Evolutionary conservation across 352 stramenopile species (phyloP), one percentile per base, ranked within the genome.

Genomic region (Pythium periplocum): DNA sequence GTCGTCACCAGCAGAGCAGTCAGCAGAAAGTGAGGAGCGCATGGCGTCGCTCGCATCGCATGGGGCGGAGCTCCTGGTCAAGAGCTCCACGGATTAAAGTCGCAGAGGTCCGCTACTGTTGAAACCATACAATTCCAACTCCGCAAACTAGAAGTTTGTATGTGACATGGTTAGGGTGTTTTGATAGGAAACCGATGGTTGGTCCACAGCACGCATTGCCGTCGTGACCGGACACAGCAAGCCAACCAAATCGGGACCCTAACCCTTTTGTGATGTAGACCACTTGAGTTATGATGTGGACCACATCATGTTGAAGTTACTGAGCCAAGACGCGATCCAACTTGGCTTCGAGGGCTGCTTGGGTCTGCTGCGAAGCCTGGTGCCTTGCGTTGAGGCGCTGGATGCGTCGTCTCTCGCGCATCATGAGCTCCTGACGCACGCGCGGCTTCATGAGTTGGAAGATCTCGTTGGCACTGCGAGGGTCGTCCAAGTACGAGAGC

Each of bases 1-100:
- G 76, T 83, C 76, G 76, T 91, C 82, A 65, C 67, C 72, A 83
- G 80, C 83, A 93, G 85, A 95, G 83, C 85, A 95, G 77, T 95
- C 85, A 95, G 85, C 85, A 95, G 81, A 92, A 93, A 93, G 83
- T 93, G 83, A 93, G 74, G 17, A 26, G 17, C 17, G 17, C 17
- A 26, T 26, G 17, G 17, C 17, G 17, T 26, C 17, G 17, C 17
- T 26, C 17, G 17, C 17, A 26, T 26, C 17, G 17, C 17, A 26
- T 17, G 53, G 58, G 51, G 2, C 12, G 31, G 26, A 36, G 26
- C 46, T 12, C 26, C 11, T 3, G 30, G 30, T 6, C 34, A 31
- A 32, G 17, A 8, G 43, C 4, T 12, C n/a, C 48, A 38, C 17
- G 34, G 11, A 1, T 26, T 32, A 39, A 2, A 52, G 48, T 31